Evolutionary conservation across 1,284 basidiomycete genomes (phyloP).

Genomic region (Pseudozyma sp.): DNA sequence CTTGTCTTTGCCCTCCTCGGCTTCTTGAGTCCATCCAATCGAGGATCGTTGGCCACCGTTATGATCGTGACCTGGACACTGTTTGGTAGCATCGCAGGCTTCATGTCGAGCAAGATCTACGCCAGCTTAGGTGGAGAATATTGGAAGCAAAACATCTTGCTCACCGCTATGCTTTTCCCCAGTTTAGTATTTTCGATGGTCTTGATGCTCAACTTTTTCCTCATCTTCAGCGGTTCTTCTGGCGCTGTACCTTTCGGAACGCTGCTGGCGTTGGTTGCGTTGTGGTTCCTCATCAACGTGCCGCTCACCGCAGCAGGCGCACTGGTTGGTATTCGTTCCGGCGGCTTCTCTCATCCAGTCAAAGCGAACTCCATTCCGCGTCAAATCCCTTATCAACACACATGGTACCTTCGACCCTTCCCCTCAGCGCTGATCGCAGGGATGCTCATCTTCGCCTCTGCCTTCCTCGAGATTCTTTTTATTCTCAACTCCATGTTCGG

Average conservation of each 20-base stretch:
- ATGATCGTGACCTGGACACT: constrained; percentile 97
- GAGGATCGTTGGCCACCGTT: constrained; percentile 92
- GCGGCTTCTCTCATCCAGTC: constrained; percentile 86
- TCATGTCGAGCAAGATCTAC: constrained; percentile 86
- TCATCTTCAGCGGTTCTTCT: constrained; percentile 85
- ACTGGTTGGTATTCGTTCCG: constrained; percentile 84
- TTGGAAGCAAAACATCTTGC: constrained; percentile 83
- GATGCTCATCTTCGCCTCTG: constrained; percentile 93
- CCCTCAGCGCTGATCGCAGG: constrained; percentile 84
- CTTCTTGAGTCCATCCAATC: constrained; percentile 95
- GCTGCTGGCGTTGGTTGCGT: constrained; percentile 84
- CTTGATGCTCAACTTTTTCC: constrained; percentile 65
- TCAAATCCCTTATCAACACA: constrained; percentile 69
- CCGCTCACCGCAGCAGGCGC: constrained; percentile 75
- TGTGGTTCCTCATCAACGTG: constrained; percentile 97
- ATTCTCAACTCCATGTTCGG: constrained; percentile 93
- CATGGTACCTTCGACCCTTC: constrained; percentile 71
- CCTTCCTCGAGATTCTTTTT: constrained; percentile 95
- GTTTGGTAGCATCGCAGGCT: constrained; percentile 91
- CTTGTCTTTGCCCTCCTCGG: constrained; percentile 97
- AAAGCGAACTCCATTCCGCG: constrained; percentile 89
- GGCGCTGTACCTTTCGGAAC: constrained; percentile 96
- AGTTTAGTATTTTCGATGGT: constrained; percentile 73
- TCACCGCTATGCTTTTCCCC: constrained; percentile 90
- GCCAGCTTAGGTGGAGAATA: constrained; percentile 83